These are phyloP conservation scores for Clonostachys byssicola DNA, from an alignment of 2,329 filamentous ascomycete species.

Conservation along the genomic window DNA sequence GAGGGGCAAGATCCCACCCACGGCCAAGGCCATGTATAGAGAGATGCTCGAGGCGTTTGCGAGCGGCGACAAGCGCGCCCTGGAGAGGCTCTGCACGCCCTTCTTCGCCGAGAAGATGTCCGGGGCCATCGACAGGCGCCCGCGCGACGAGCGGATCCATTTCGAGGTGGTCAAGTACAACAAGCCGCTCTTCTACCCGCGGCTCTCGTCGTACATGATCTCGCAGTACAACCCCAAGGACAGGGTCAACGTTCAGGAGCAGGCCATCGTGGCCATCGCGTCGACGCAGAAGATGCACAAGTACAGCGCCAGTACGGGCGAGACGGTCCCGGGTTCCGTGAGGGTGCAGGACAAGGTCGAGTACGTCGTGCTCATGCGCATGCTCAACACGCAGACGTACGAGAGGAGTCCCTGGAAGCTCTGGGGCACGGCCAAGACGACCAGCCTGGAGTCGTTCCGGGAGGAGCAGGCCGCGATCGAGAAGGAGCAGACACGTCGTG, in stretches of 20 bases:
- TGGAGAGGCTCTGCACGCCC: slow-evolving; percentile 49
- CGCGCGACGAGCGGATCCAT: slow-evolving; percentile 31
- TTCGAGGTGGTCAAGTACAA: slow-evolving; percentile 55
- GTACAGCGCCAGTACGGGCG: slow-evolving; percentile 26
- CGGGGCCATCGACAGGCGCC: slow-evolving; percentile 48
- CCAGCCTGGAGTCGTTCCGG: slow-evolving; percentile 31
- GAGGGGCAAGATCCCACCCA: slow-evolving; percentile 36
- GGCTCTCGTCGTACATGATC: slow-evolving; percentile 51
- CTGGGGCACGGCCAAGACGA: slow-evolving; percentile 59
- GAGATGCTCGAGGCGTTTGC: slow-evolving; percentile 61
- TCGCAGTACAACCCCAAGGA: slow-evolving; percentile 37
- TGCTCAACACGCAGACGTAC: slow-evolving; percentile 39
- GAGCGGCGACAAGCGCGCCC: slow-evolving; percentile 43
- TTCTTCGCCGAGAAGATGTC: slow-evolving; percentile 46
- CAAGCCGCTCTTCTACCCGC: slow-evolving; percentile 31
- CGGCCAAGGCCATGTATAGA: slow-evolving; percentile 55
- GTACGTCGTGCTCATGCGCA: slow-evolving; percentile 57
- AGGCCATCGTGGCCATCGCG: slow-evolving; percentile 56
- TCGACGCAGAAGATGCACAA: slow-evolving; percentile 50
- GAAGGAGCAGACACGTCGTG: too few species aligned
- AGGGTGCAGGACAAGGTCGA: slow-evolving; percentile 54
- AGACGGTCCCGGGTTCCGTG: slow-evolving; percentile 38
- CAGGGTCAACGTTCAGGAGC: slow-evolving; percentile 30
- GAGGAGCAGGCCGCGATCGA: too few species aligned
- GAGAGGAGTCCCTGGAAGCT: slow-evolving; percentile 53